Evolutionary conservation across 768 basidiomycete species (phyloP).

Genomic region (Pisolithus marmoratus): DNA sequence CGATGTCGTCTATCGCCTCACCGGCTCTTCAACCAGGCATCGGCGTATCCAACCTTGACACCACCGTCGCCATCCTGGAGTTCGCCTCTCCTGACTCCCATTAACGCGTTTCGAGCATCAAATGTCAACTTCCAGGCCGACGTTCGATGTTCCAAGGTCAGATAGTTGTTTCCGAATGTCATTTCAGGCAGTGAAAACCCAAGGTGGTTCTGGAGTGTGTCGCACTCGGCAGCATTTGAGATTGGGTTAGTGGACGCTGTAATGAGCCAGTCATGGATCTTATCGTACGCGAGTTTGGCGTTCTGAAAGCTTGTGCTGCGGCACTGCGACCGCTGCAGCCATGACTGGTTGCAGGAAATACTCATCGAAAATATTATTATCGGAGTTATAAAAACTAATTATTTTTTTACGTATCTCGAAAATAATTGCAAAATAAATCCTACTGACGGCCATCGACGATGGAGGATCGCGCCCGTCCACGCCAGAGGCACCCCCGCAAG

Average conservation of each 20-base stretch:
- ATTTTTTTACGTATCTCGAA: background rate
- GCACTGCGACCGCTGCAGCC: constrained; percentile 43
- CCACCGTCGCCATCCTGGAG: constrained; percentile 80
- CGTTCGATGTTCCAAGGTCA: constrained; percentile 60
- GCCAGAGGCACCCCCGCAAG: constrained; percentile 68
- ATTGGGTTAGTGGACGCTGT: constrained; percentile 71
- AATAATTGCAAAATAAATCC: background rate
- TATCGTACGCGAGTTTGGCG: constrained; percentile 64
- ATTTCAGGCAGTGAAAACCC: constrained; percentile 91
- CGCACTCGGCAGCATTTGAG: constrained; percentile 70
- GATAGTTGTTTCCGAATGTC: constrained; percentile 85
- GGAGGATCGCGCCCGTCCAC: constrained; percentile 54
- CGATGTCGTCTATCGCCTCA: constrained; percentile 22
- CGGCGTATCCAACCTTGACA: constrained; percentile 92
- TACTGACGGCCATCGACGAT: constrained; percentile 15
- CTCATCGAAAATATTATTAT: background rate
- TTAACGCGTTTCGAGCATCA: constrained; percentile 61
- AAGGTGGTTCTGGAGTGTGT: constrained; percentile 56
- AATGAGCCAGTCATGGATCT: constrained; percentile 63
- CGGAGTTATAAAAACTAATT: background rate
- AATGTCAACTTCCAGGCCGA: constrained; percentile 66
- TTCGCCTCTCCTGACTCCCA: constrained; percentile 68
- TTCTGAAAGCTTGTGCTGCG: constrained; percentile 64
- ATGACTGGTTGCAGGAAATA: constrained; percentile 23
- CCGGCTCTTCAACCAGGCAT: constrained; percentile 91